Base-by-base conservation (phyloP, 805 yeast species). In the Groenewaldozyma salmanticensis region DNA sequence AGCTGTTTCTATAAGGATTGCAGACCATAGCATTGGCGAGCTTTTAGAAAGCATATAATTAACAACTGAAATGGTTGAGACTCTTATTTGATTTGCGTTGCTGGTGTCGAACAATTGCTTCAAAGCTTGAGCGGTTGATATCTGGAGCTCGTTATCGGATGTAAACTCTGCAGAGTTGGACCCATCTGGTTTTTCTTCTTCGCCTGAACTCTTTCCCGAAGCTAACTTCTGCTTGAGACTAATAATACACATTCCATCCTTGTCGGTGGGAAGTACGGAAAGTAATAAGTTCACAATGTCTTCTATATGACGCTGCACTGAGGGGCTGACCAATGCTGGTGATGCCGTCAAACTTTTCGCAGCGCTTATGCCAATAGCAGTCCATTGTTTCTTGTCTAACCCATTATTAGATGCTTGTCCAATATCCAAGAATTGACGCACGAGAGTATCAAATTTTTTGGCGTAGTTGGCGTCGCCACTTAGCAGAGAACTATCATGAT, bases 381-480 rank as follows among this genome's bases (percentile, higher is more conserved):
- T 29, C 50, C 50, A 47, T 22, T 41, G 44, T 5, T 37, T 21
- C 11, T 21, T 65, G 4, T 56, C 57, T 4, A 52, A 54, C 48
- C 68, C 60, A 20, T 67, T 55, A 3, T 54, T 50, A 18, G 62
- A 62, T n/a, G 35, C 35, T n/a, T 20, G 15, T 6, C 21, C 35
- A 40, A 65, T 63, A 5, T 31, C 35, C 17, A 40, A 31, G 21
- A 34, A 48, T 20, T 48, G 38, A n/a, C 22, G 21, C 6, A 48
- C 40, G 6, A 71, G 50, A 15, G 57, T 42, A 17, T 61, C 60
- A 56, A 78, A 80, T 34, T 60, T 48, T 21, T 62, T 62, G 6
- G 75, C 71, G 53, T 79, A 81, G 20, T 58, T 67, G 35, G 71
- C 64, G 59, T 82, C 85, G 32, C 87, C 87, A 22, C 74, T 66